Conservation (phyloP, 371 early-diverging fungal genomes). For the Circinella minor region DNA sequence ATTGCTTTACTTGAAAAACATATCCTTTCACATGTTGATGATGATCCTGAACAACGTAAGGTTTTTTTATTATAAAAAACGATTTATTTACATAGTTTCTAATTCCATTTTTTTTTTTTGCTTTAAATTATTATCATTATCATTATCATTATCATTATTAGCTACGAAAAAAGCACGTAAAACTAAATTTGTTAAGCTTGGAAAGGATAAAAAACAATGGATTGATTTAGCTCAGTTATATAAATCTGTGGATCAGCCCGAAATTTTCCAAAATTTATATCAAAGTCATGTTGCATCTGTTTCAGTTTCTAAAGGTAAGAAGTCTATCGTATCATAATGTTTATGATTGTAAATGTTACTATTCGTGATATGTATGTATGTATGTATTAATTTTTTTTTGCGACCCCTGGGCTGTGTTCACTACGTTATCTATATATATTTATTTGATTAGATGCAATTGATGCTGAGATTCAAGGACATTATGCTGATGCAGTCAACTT, state of each 20-base stretch:
- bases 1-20: conserved; percentile 59
- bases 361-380: not conserved
- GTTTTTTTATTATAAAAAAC: not conserved
- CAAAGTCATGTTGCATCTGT: conserved; percentile 55
- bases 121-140: too few species aligned
- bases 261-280: conserved; percentile 65
- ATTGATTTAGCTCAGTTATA: conserved; percentile 65
- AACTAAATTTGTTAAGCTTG: conserved; percentile 7
- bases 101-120: not conserved
- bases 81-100: not conserved
- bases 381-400: too few species aligned
- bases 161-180: conserved; percentile 15
- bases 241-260: conserved; percentile 63
- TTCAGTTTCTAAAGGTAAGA: conserved; percentile 43
- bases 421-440: too few species aligned
- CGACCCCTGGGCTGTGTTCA: too few species aligned
- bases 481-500: conserved; percentile 57
- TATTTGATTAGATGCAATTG: conserved; percentile 50
- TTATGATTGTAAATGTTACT: not conserved
- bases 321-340: too few species aligned
- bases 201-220: conserved; percentile 45
- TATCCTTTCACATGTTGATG: conserved; percentile 17
- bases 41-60: conserved; percentile 19
- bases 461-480: conserved; percentile 63
- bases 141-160: not conserved